Percentiles rank a stretch among this genome's conserved stretches.
phyloP scores from a whole-genome alignment of 2,329 filamentous ascomycete genomes.

The Pseudofabraea citricarpa region DNA sequence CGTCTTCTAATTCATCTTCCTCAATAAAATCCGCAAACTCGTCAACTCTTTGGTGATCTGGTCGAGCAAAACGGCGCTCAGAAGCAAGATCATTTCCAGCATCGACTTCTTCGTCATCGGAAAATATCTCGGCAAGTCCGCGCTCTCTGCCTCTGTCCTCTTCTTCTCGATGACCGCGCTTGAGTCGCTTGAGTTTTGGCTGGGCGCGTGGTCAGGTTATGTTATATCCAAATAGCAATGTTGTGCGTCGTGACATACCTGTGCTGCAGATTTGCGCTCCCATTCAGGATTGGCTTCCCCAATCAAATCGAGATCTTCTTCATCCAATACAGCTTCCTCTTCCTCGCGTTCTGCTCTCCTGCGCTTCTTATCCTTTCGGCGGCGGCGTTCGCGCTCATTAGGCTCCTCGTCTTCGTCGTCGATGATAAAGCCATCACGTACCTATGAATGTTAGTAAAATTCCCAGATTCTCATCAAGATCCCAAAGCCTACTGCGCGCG shows the following conservation, averaged over 20 bases:
- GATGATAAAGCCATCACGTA: constrained; percentile 93
- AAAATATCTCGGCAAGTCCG: constrained; percentile 89
- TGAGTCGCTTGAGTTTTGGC: constrained; percentile 94
- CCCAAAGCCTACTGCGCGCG: constrained; percentile 61
- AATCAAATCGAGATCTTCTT: constrained; percentile 94
- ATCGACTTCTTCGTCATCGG: constrained; percentile 82
- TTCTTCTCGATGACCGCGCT: constrained; percentile 80
- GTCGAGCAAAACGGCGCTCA: constrained; percentile 30
- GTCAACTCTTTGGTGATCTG: constrained; percentile 57
- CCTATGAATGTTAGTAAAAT: constrained; percentile 45
- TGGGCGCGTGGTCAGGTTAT: too few species aligned
- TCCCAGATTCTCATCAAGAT: too few species aligned
- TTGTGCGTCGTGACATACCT: too few species aligned
- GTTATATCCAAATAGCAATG: too few species aligned
- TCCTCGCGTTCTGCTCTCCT: constrained; percentile 73
- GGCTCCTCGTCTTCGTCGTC: constrained; percentile 80
- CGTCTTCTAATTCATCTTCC: constrained; percentile 87
- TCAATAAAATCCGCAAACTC: constrained; percentile 97
- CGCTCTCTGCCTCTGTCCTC: constrained; percentile 62
- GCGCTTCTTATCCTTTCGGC: constrained; percentile 70
- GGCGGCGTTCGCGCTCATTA: constrained; percentile 46
- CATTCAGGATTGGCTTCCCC: constrained; percentile 73
- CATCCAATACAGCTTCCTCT: constrained; percentile 80
- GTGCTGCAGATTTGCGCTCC: constrained; percentile 59
- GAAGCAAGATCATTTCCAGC: constrained; percentile 44